Base-by-base conservation (phyloP, 148 eudicot species). In the Fagopyrum tataricum region DNA sequence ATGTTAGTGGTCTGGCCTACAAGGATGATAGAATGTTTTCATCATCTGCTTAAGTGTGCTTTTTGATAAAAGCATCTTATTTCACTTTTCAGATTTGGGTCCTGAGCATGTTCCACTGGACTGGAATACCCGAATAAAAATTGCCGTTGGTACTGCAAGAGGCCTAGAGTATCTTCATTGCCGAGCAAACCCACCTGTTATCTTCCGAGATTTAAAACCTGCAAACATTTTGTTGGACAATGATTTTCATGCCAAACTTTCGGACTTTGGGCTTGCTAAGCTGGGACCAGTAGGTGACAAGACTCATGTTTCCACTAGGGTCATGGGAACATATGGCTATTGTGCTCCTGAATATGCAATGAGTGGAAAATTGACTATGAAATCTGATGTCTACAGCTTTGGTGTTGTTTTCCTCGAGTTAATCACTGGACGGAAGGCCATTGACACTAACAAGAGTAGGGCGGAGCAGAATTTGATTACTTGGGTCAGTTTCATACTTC, bases 241-340 rank as follows among this genome's bases (percentile, higher is more conserved):
- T 20, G 91, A 87, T 61, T 90, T 87, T 77, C 75, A 86, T 64
- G 83, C 87, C 21, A 90, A 85, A 75, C 87, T 90, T 51, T 86
- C 96, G 42, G 96, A 90, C 76, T 90, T 90, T 75, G 96, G 95
- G 68, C 88, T 90, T 31, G 91, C 96, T 52, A 90, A 90, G 80
- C 72, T 90, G 78, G 96, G 96, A 11, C 96, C 95, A 52, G 90
- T 87, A 51, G 96, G 96, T 44, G 96, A 84, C 75, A 89, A 81
- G 18, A 89, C 94, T 49, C 94, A 89, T 74, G 91, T 87, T 31
- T 89, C 94, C n/a, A 90, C 91, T 26, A 78, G 91, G 11, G 90
- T 90, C 37, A 87, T 90, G 96, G 96, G 95, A 55, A 90, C 96
- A 26, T 86, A 84, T 71, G 96, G 96, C 18, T 90, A 90, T 71